These are phyloP conservation scores for Reutealis trisperma DNA, from an alignment of 345 rosid species.

Conservation along the genomic window DNA sequence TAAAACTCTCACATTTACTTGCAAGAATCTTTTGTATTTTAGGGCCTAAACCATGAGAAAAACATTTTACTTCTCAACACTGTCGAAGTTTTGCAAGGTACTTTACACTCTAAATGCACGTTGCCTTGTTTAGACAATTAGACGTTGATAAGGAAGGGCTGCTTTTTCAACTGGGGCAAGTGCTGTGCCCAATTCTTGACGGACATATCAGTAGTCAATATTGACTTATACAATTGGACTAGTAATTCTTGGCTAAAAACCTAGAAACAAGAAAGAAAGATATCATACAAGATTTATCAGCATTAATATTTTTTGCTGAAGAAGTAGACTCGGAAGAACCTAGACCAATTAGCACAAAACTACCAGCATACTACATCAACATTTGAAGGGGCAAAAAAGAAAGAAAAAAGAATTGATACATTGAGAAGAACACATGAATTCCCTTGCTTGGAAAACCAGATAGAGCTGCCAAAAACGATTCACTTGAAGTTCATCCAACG, in stretches of 20 bases:
- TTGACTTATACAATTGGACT: not conserved
- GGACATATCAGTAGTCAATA: not conserved
- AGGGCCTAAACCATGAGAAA: too few relatives aligned
- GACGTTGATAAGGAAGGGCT: too few relatives aligned
- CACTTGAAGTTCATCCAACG: slow-evolving; percentile 16
- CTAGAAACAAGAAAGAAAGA: not conserved
- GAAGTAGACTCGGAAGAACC: not conserved
- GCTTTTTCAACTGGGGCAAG: not conserved
- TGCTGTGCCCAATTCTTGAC: not conserved
- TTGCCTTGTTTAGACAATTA: too few relatives aligned
- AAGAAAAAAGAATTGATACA: not conserved
- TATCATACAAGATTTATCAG: slow-evolving; percentile 24
- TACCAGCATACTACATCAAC: not conserved
- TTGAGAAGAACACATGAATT: not conserved
- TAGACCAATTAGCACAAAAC: not conserved
- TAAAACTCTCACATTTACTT: too few relatives aligned
- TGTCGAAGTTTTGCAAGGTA: too few relatives aligned
- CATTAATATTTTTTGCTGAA: not conserved
- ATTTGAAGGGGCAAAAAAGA: not conserved
- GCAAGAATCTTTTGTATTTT: too few relatives aligned
- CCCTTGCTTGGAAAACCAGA: slow-evolving; percentile 3
- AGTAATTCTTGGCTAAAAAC: not conserved
- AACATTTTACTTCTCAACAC: too few relatives aligned
- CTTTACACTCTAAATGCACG: too few relatives aligned
- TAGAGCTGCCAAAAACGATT: not conserved